phyloP scores from a whole-genome alignment of 345 rosid genomes.

The Diplotaxis tenuifolia region DNA sequence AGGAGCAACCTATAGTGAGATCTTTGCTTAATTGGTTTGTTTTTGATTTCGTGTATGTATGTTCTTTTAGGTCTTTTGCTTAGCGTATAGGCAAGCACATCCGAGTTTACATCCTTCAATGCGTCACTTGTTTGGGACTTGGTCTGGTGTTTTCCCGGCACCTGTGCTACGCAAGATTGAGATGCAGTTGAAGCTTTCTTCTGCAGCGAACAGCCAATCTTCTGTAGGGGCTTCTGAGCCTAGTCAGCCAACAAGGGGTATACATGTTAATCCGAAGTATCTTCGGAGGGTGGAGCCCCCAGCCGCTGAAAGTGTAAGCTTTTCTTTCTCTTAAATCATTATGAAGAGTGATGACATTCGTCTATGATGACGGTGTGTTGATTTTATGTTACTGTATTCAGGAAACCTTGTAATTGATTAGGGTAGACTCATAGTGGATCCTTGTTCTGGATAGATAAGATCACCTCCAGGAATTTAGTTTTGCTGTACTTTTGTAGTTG shows the following conservation, averaged over 20 bases:
- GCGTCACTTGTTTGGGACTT: constrained; percentile 95
- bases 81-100: constrained; percentile 77
- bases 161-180: constrained; percentile 72
- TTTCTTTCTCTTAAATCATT: constrained; percentile 17
- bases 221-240: constrained; percentile 67
- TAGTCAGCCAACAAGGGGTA: constrained; percentile 75
- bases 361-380: not conserved
- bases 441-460: not conserved
- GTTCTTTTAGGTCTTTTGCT: constrained; percentile 64
- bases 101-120: constrained; percentile 66
- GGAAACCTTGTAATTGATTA: constrained; percentile 11
- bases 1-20: constrained; percentile 32
- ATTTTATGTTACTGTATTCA: not conserved
- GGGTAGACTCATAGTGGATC: not conserved
- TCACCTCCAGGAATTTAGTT: not conserved
- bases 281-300: constrained; percentile 75
- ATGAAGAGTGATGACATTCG: constrained; percentile 2
- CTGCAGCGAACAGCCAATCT: constrained; percentile 51
- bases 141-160: constrained; percentile 82
- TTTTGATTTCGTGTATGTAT: constrained; percentile 21
- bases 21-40: not conserved
- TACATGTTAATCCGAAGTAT: constrained; percentile 98
- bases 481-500: not conserved
- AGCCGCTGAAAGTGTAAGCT: constrained; percentile 66
- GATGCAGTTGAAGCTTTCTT: constrained; percentile 58